Percentiles rank a stretch among this genome's conserved stretches.
Conservation (phyloP, 164 flowering plant genomes). For the Umbellularia californica region DNA sequence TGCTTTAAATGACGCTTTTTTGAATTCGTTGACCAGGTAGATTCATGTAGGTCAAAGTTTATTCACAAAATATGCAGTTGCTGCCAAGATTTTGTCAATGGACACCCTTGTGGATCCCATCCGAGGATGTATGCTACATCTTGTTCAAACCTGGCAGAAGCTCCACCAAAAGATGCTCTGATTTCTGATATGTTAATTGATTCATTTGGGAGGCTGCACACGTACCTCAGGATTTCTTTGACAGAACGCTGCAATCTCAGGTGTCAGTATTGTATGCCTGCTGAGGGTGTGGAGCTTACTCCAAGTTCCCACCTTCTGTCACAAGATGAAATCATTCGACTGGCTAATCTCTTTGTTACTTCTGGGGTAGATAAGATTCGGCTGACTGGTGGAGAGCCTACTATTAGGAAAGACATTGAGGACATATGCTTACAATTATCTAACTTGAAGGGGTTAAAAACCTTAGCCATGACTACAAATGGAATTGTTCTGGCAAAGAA, state of each 20-base stretch:
- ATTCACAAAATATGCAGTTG: constrained; percentile 5
- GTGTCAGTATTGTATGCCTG: constrained; percentile 97
- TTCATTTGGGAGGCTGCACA: constrained; percentile 89
- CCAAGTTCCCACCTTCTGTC: constrained; percentile 58
- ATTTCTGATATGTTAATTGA: constrained; percentile 80
- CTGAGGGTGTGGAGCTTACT: constrained; percentile 88
- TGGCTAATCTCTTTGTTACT: constrained; percentile 74
- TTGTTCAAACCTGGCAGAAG: constrained; percentile 44
- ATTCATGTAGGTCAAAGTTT: constrained; percentile 4
- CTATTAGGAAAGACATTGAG: constrained; percentile 82
- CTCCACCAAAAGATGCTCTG: constrained; percentile 31
- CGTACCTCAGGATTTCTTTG: constrained; percentile 87
- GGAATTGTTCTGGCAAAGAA: constrained; percentile 78
- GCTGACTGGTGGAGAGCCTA: constrained; percentile 96
- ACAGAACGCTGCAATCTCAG: constrained; percentile 92
- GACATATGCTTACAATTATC: constrained; percentile 75
- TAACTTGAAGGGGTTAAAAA: constrained; percentile 69
- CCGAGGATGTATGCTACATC: constrained; percentile 40
- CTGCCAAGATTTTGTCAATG: constrained; percentile 8
- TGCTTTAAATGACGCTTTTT: constrained; percentile 1
- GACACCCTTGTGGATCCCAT: constrained; percentile 8
- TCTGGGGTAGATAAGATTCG: constrained; percentile 90
- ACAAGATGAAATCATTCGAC: constrained; percentile 55
- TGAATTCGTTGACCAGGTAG: constrained; percentile 15
- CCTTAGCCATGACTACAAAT: constrained; percentile 86